phyloP scores from a whole-genome alignment of 1,284 basidiomycete species.

The Fomitiporia mediterranea region DNA sequence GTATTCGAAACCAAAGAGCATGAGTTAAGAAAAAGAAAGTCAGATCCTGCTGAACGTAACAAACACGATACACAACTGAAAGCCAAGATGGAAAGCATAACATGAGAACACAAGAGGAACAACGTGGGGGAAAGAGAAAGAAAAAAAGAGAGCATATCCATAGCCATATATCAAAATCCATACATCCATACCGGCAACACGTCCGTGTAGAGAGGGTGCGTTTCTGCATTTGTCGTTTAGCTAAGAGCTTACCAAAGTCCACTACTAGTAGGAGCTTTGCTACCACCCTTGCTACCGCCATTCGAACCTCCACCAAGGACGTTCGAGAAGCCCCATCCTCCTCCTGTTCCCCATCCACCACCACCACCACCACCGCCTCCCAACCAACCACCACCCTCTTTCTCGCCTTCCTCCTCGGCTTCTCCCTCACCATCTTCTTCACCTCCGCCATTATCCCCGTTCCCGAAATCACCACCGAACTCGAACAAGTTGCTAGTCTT shows the following conservation, averaged over 20 bases:
- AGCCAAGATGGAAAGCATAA: too few species aligned
- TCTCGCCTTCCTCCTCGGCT: background rate
- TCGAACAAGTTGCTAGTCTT: background rate
- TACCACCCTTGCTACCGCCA: background rate
- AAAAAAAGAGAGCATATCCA: background rate
- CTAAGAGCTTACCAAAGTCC: background rate
- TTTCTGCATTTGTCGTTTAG: too few species aligned
- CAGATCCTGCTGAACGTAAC: too few species aligned
- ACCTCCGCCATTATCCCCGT: background rate
- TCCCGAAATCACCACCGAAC: background rate
- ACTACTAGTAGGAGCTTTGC: background rate
- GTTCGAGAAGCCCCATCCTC: background rate
- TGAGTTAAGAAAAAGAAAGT: background rate
- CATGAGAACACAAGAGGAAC: background rate
- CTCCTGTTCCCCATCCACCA: background rate
- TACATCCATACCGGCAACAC: background rate
- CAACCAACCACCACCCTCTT: background rate
- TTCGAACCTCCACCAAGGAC: background rate
- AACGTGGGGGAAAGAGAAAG: background rate
- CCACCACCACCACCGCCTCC: conserved; percentile 1
- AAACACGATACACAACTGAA: too few species aligned
- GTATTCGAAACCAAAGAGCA: background rate
- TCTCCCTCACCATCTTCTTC: background rate
- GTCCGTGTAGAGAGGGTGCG: background rate
- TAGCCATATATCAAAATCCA: background rate